Conservation (phyloP, 1,284 basidiomycete genomes). For the Fomitopsis betulina region DNA sequence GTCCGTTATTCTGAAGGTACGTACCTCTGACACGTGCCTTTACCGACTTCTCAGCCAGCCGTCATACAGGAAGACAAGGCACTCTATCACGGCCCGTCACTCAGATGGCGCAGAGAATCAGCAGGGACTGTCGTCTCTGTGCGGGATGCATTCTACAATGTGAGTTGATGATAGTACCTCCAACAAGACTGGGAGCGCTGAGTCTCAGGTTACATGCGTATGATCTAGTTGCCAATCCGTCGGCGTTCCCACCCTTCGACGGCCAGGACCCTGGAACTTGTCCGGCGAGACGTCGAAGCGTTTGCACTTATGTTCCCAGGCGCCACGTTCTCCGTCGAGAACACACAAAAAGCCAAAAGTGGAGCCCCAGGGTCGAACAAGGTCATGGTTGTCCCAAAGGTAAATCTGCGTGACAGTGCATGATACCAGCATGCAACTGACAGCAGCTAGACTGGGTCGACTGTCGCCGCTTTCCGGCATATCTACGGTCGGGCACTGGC, state of each 20-base stretch:
- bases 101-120: slow-evolving; percentile 65
- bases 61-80: slow-evolving; percentile 51
- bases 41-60: neutral
- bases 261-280: slow-evolving; percentile 52
- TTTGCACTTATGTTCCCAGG: slow-evolving; percentile 69
- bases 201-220: neutral
- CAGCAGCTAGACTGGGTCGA: slow-evolving; percentile 52
- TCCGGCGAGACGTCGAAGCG: slow-evolving; percentile 68
- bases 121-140: slow-evolving; percentile 78
- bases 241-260: slow-evolving; percentile 61
- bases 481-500: slow-evolving; percentile 63
- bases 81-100: slow-evolving; percentile 68
- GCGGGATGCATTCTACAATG: slow-evolving; percentile 84
- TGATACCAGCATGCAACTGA: neutral
- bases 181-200: neutral
- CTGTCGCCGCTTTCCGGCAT: slow-evolving; percentile 58
- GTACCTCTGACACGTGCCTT: neutral
- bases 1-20: slow-evolving; percentile 74
- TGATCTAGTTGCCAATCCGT: slow-evolving; percentile 65
- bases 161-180: slow-evolving; percentile 29
- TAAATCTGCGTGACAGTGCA: slow-evolving; percentile 18
- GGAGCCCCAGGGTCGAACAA: slow-evolving; percentile 35
- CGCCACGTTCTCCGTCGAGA: slow-evolving; percentile 68
- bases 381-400: slow-evolving; percentile 61
- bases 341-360: slow-evolving; percentile 36